A percentile compares a stretch with the other conserved stretches of the same genome.
phyloP scores from a whole-genome alignment of 1,284 basidiomycete genomes.

The Apiotrichum veenhuisii region DNA sequence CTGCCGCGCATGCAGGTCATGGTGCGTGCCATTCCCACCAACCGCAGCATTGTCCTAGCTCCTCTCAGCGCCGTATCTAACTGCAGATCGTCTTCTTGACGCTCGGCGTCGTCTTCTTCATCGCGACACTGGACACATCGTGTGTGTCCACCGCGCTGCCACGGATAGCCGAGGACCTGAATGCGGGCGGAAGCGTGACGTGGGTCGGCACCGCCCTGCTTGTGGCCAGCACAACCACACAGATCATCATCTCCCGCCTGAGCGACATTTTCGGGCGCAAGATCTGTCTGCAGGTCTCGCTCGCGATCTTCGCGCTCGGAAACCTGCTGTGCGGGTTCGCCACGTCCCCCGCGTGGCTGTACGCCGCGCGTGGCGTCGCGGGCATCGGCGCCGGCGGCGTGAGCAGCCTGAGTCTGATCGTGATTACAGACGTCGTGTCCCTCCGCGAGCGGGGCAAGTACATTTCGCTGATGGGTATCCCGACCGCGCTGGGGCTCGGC shows the following conservation, averaged over 20 bases:
- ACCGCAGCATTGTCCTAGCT: too few species aligned
- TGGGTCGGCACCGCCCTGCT: slow-evolving; percentile 37
- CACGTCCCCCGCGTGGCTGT: slow-evolving; percentile 28
- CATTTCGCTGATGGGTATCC: slow-evolving; percentile 36
- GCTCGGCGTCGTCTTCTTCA: slow-evolving; percentile 6
- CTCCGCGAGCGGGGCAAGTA: slow-evolving; percentile 48
- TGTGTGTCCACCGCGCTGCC: slow-evolving; percentile 34
- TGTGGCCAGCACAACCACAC: slow-evolving; percentile 36
- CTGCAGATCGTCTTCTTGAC: slow-evolving; percentile 9
- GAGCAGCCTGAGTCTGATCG: slow-evolving; percentile 46
- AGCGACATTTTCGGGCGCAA: slow-evolving; percentile 36
- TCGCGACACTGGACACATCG: slow-evolving; percentile 19
- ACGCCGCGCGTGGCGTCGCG: slow-evolving; percentile 45
- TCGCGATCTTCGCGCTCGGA: slow-evolving; percentile 29
- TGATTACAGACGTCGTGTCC: slow-evolving; percentile 48
- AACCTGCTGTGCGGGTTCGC: slow-evolving; percentile 37
- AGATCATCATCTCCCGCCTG: slow-evolving; percentile 30
- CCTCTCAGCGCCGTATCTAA: too few species aligned
- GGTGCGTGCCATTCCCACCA: neutral
- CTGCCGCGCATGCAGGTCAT: slow-evolving; percentile 6
- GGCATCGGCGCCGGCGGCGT: slow-evolving; percentile 51
- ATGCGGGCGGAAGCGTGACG: slow-evolving; percentile 27
- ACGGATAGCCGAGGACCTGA: slow-evolving; percentile 26
- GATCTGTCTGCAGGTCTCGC: slow-evolving; percentile 20
- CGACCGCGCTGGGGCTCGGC: slow-evolving; percentile 26